Base-by-base conservation (phyloP, 2,329 filamentous ascomycete species). In the Fusarium stilboides region DNA sequence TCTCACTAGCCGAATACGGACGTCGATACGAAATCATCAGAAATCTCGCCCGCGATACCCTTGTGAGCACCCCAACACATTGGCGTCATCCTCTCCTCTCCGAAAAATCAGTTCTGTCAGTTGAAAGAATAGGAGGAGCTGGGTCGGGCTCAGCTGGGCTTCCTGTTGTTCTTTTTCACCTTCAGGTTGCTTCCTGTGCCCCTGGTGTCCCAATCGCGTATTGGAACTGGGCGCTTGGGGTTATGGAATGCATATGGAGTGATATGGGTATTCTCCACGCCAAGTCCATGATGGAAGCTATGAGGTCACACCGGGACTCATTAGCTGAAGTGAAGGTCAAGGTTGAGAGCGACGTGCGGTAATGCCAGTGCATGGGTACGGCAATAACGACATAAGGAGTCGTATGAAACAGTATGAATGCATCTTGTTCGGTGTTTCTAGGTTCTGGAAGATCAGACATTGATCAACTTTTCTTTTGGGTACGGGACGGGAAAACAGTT, bases 181-280 rank as follows among this genome's bases (percentile, higher is more conserved):
- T 87, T 22, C 82, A 82, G 50, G 76, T 80, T 9, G 84, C 85
- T 6, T 82, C 78, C 1, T 85, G 83, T 59, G 84, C 83, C 5
- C 82, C 83, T 0, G 83, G 83, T 1, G 78, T 85, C 2, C 79
- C 84, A 3, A 56, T 66, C 2, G 76, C 78, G 9, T 80, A 82
- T 55, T 84, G 80, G 77, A 63, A 79, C 22, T 87, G 85, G 84
- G 78, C 81, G 0, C 72, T 84, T 52, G 77, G 75, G 17, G 76
- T 83, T 19, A 74, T 86, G 56, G 81, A 85, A 43, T 84, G 83
- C 12, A 81, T 86, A 14, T 87, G 84, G 82, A 76, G 79, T 49
- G 80, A 84, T 42, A 82, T 86, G 76, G 85, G 85, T 10, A 86
- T 87, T 82, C 75, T 83, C 34, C 83, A 86, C 65, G 85, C 84